These are phyloP conservation scores for Ceratocystis destructans DNA, from an alignment of 2,329 filamentous ascomycete species.

Conservation along the genomic window DNA sequence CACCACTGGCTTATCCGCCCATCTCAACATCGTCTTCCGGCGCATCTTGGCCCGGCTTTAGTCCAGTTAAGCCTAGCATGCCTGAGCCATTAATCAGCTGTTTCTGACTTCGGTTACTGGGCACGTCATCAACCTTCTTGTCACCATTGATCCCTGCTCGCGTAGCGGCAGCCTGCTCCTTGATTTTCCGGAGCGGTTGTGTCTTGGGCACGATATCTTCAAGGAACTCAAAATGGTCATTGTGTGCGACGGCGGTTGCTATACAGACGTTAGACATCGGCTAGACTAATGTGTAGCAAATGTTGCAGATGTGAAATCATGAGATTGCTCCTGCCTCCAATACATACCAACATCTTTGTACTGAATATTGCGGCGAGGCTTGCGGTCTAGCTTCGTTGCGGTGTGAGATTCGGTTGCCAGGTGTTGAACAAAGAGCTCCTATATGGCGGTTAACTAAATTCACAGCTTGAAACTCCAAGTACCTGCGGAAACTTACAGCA, in stretches of 20 bases:
- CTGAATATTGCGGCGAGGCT: conserved; percentile 84
- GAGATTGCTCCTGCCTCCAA: too few relatives aligned
- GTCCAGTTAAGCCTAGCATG: conserved; percentile 19
- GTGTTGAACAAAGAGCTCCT: conserved; percentile 95
- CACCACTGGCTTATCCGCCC: conserved; percentile 36
- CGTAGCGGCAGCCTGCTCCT: conserved; percentile 43
- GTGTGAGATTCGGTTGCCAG: conserved; percentile 73
- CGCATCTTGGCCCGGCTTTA: conserved; percentile 36
- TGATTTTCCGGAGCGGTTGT: conserved; percentile 64
- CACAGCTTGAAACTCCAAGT: conserved; percentile 1
- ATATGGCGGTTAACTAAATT: conserved; percentile 16
- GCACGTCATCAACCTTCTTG: neutral
- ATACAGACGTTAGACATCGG: neutral
- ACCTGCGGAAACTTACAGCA: conserved; percentile 41
- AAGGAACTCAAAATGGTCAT: conserved; percentile 91
- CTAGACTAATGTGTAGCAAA: neutral
- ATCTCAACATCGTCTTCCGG: conserved; percentile 38
- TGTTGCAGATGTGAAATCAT: neutral
- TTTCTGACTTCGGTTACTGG: conserved; percentile 19
- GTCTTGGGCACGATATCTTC: conserved; percentile 83
- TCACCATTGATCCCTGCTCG: conserved; percentile 38
- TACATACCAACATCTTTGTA: conserved; percentile 77
- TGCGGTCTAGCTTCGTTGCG: conserved; percentile 79
- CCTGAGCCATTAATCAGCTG: conserved; percentile 20
- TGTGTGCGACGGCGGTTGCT: conserved; percentile 70